These are phyloP conservation scores for Ambrosiella cleistominuta DNA, from an alignment of 2,329 filamentous ascomycete species.

Conservation along the genomic window DNA sequence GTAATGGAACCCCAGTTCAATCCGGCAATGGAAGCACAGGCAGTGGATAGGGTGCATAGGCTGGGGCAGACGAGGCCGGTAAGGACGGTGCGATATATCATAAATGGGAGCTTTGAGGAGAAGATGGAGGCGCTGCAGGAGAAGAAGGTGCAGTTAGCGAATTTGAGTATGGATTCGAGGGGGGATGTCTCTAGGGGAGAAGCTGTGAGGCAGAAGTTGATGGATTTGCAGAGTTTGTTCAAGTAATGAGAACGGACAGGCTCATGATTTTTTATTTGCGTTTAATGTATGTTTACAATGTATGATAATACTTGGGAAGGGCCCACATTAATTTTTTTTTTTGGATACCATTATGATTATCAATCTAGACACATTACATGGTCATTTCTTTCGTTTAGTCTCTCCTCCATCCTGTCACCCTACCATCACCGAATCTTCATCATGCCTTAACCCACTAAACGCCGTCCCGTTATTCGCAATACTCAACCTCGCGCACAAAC, in stretches of 20 bases:
- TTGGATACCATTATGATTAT: not conserved
- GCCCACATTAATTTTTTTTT: conserved; percentile 9
- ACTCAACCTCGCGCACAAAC: conserved; percentile 66
- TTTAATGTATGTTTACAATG: conserved; percentile 18
- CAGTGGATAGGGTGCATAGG: conserved; percentile 81
- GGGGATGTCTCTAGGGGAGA: conserved; percentile 31
- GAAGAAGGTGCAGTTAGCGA: conserved; percentile 83
- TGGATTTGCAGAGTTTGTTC: conserved; percentile 42
- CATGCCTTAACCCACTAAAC: conserved; percentile 40
- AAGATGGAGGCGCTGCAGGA: conserved; percentile 79
- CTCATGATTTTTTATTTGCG: conserved; percentile 17
- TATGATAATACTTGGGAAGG: not conserved
- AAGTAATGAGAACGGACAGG: conserved; percentile 17
- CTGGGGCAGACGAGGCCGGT: conserved; percentile 82
- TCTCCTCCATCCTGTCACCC: not conserved
- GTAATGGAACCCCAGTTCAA: conserved; percentile 99
- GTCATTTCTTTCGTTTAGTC: not conserved
- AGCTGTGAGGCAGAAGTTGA: conserved; percentile 42
- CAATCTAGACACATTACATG: not conserved
- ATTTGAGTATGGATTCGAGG: conserved; percentile 60
- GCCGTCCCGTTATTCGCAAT: conserved; percentile 64
- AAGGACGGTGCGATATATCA: conserved; percentile 73
- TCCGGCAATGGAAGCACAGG: conserved; percentile 84
- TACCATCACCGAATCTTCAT: conserved; percentile 24
- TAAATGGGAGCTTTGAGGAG: conserved; percentile 81